phyloP scores from a whole-genome alignment of 768 basidiomycete species.

The Agrocybe praecox region DNA sequence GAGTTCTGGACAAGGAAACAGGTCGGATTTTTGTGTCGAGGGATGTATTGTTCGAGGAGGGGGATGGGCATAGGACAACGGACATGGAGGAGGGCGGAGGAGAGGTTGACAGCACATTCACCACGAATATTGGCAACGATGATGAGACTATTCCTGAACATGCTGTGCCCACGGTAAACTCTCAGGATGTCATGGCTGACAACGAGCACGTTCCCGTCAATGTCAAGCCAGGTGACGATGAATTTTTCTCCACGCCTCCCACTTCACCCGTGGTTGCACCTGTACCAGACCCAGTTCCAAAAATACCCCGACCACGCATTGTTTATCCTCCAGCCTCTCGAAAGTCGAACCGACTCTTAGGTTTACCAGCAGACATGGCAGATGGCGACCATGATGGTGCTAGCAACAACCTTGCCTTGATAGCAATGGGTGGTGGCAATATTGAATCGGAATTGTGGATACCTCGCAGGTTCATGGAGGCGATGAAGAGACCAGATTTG shows the following conservation, averaged over 20 bases:
- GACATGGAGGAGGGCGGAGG: not conserved
- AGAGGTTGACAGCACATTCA: not conserved
- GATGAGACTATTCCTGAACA: no score
- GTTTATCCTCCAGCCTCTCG: not conserved
- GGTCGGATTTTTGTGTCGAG: slow-evolving; percentile 15
- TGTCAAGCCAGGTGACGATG: no score
- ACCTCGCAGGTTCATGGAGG: not conserved
- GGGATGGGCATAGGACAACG: slow-evolving; percentile 10
- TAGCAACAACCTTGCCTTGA: not conserved
- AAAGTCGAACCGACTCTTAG: not conserved
- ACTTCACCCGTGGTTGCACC: not conserved
- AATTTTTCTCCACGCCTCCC: not conserved
- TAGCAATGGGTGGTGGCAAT: no score
- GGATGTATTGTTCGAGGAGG: slow-evolving; percentile 28
- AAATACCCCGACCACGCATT: not conserved
- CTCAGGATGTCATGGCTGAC: no score
- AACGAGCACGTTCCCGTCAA: no score
- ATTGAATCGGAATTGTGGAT: not conserved
- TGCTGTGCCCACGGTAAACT: no score
- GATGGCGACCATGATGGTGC: not conserved
- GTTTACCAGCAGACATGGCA: not conserved
- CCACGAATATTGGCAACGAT: not conserved
- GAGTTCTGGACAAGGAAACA: slow-evolving; percentile 9
- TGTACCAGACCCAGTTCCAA: no score
- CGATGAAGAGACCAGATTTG: not conserved